Base-by-base conservation (phyloP, 495 filamentous ascomycete species). In the Aspergillus bridgeri region DNA sequence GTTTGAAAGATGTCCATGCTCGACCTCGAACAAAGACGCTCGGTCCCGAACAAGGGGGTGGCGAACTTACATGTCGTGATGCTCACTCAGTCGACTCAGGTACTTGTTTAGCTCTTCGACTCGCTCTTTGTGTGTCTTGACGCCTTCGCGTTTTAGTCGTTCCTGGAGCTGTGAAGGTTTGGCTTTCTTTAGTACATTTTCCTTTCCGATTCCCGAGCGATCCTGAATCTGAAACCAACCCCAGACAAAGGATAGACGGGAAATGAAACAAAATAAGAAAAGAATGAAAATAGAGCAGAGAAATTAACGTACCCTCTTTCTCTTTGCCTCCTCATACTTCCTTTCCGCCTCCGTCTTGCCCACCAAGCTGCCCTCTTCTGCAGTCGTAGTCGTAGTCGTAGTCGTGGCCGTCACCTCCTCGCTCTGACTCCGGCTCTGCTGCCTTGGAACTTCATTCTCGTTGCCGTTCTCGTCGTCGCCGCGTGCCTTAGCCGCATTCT, bases 41-140 rank as follows among this genome's bases (percentile, higher is more conserved):
- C n/a, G n/a, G n/a, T n/a, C n/a, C n/a, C n/a, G n/a, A n/a, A n/a
- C n/a, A n/a, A n/a, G 27, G 49, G 24, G 25, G 11, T 6, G 3
- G 29, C 2, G 43, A 29, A 79, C 79, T 61, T 77, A 85, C 93
- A 98, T 98, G 68, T 98, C 94, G 68, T 98, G 94, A 72, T 98
- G 94, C 74, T 98, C 94, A 73, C 90, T 96, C 67, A 98, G 74
- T 59, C 86, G 86, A 59, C 88, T 92, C 44, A 98, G 77, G 68
- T 96, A 96, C 66, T 90, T 89, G 70, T 98, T 98, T 60, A 97
- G 78, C 70, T 96, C 92, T 71, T 98, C 92, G 45, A 98, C 94
- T 2, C 89, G 86, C 79, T 98, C 87, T 71, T 98, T 98, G 67
- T 98, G 94, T 43, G 92, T 95, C 81, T 98, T 98, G 63, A 89